Evolutionary conservation across 768 basidiomycete genomes (phyloP), one percentile per base, ranked within the genome.

Genomic region (Tricholoma saponaceum): DNA sequence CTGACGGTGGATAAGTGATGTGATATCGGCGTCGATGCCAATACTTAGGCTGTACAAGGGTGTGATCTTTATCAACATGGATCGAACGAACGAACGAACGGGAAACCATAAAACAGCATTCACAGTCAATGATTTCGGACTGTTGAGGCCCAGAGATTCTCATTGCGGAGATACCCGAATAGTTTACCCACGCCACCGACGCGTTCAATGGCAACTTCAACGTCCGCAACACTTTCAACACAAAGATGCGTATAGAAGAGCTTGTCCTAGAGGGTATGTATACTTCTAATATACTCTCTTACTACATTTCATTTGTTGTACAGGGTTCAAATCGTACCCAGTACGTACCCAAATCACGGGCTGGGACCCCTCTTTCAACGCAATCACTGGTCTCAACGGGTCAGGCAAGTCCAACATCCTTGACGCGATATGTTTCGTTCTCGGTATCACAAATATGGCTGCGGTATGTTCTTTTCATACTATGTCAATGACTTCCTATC

Each of bases 321-420:
- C 62, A 92, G 95, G 96, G 49, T 99, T 98, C 81, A 98, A 99
- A 71, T 96, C 94, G 1, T 98, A 98, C 70, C 95, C 96, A 9
- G 94, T 95, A 26, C 84, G 96, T 51, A 98, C 97, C 0, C 90
- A 91, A 65, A 96, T 99, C 60, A 88, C 89, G 0, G 96, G 95
- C 60, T 99, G 97, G 94, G 96, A 98, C 69, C 75, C 92, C 5
- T 96, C 93, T 4, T 99, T 99, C 83, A 98, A 98, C 70, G 97
- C 97, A 4, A 98, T 99, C 73, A 97, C 94, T 4, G 95, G 95
- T 47, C 83, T 92, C 63, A 94, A 94, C 76, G 94, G 93, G 2
- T 96, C 94, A 0, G 96, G 96, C 64, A 98, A 99, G 78, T 97
- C 95, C 58, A 99, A 99, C 76, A 98, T 99, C 66, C 85, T 99